Conservation (phyloP, 2,329 filamentous ascomycete species). For the Trichoderma cornu-damae region DNA sequence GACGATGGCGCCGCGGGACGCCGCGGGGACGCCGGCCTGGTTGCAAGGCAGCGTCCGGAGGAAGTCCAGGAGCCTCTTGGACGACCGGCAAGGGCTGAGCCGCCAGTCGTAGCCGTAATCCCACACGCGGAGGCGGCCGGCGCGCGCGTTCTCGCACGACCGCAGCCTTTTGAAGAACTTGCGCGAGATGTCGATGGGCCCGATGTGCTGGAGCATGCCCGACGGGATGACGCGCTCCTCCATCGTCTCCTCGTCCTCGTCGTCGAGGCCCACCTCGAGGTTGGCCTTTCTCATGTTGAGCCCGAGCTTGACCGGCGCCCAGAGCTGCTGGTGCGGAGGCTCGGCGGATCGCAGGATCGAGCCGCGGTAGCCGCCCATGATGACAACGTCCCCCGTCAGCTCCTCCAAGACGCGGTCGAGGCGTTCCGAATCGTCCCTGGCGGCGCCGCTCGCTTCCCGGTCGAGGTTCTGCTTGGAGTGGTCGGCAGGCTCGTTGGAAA, state of each 20-base stretch:
- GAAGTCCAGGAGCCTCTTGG: slow-evolving; percentile 65
- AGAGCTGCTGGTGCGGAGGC: slow-evolving; percentile 77
- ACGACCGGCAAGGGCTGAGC: slow-evolving; percentile 72
- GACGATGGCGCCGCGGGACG: slow-evolving; percentile 66
- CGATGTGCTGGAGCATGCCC: slow-evolving; percentile 87
- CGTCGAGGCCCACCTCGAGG: slow-evolving; percentile 75
- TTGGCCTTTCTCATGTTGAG: slow-evolving; percentile 89
- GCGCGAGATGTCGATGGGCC: slow-evolving; percentile 82
- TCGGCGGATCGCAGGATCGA: slow-evolving; percentile 83
- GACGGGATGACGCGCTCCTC: slow-evolving; percentile 76
- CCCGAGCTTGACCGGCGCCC: slow-evolving; percentile 91
- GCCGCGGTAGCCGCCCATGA: slow-evolving; percentile 86
- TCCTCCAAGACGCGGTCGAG: slow-evolving; percentile 57
- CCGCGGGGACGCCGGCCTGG: slow-evolving; percentile 45
- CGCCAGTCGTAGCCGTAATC: slow-evolving; percentile 97
- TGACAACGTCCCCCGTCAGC: slow-evolving; percentile 77
- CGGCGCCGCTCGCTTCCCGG: slow-evolving; percentile 16
- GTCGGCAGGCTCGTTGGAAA: slow-evolving; percentile 25
- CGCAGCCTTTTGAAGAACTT: slow-evolving; percentile 73
- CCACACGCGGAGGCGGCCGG: slow-evolving; percentile 70
- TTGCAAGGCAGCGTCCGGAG: slow-evolving; percentile 73
- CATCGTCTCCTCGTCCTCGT: slow-evolving; percentile 78
- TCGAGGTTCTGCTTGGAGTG: slow-evolving; percentile 27
- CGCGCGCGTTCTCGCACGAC: slow-evolving; percentile 66
- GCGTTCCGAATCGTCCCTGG: slow-evolving; percentile 28